Base-by-base conservation (phyloP, 352 stramenopile species). In the Globisporangium apiculatum region DNA sequence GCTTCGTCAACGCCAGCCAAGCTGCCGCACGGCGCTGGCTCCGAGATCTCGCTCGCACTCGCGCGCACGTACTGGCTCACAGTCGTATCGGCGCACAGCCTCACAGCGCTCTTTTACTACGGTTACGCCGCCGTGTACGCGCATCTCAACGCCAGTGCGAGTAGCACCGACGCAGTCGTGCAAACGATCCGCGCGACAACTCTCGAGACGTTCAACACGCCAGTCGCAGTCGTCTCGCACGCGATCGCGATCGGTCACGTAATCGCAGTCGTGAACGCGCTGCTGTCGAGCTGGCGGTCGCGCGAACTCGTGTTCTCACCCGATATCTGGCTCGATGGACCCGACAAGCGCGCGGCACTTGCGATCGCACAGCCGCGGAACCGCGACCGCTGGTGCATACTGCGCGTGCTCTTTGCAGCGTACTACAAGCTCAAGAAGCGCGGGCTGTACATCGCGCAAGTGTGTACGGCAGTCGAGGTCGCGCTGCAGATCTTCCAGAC, bases 401-500 rank as follows among this genome's bases (percentile, higher is more conserved):
- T 58, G n/a, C 45, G 48, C 7, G 36, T 49, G n/a, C 43, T 63
- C 10, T 53, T 57, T 15, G 52, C 43, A 3, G 31, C 40, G 17
- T 63, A 58, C 43, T 18, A 36, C 12, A 53, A 57, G 18, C 57
- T 63, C 36, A 35, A 63, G n/a, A 47, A 48, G 50, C 51, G 52
- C 18, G 57, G 57, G 1, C 43, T 63, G 42, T 56, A 58, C 37
- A 42, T 58, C n/a, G 18, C 49, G 5, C 57, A 63, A 6, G 57
- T 63, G 4, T 45, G 56, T 5, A 46, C 55, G 12, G 31, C 62
- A 4, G 45, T 68, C 24, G 53, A 74, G 36, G 45, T 74, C 15
- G 54, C 51, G 11, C 18, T 67, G n/a, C 64, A 74, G 52, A 60
- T 57, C 14, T 73, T 60, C 56, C 66, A 73, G 48, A 49, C 48